phyloP scores from a whole-genome alignment of 2,329 filamentous ascomycete species.

The Exserohilum turcica region DNA sequence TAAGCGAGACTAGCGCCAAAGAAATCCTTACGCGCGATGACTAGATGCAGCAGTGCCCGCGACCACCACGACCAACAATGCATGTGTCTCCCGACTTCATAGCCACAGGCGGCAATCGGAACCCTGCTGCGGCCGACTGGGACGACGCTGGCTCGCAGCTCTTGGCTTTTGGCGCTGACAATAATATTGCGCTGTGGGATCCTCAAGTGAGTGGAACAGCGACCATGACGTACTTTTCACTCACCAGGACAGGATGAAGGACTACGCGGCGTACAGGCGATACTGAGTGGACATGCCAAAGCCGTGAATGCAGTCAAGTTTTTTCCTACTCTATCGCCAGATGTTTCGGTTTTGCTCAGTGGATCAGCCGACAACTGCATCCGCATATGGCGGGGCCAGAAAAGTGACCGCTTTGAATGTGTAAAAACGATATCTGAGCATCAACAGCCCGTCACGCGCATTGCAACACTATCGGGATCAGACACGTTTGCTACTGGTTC shows the following conservation, averaged over 20 bases:
- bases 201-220: slow-evolving; percentile 66
- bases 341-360: slow-evolving; percentile 68
- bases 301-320: slow-evolving; percentile 85
- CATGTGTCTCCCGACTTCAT: slow-evolving; percentile 57
- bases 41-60: slow-evolving; percentile 20
- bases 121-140: slow-evolving; percentile 92
- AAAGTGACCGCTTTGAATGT: slow-evolving; percentile 46
- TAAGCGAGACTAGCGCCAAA: slow-evolving; percentile 42
- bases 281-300: slow-evolving; percentile 78
- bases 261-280: slow-evolving; percentile 63
- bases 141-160: slow-evolving; percentile 65
- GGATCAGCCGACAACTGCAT: slow-evolving; percentile 82
- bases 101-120: slow-evolving; percentile 85
- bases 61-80: slow-evolving; percentile 33
- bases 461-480: slow-evolving; percentile 54
- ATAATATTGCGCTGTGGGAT: slow-evolving; percentile 87
- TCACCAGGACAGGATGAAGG: slow-evolving; percentile 48
- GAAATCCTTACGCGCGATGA: slow-evolving; percentile 35
- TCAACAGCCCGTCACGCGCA: slow-evolving; percentile 72
- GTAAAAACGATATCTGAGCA: slow-evolving; percentile 66
- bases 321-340: slow-evolving; percentile 59
- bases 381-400: slow-evolving; percentile 61
- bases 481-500: slow-evolving; percentile 63
- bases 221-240: not conserved
- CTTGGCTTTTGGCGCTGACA: slow-evolving; percentile 86